A percentile compares a stretch with the other conserved stretches of the same genome.
Evolutionary conservation across 2,329 filamentous ascomycete genomes (phyloP).

Genomic region (Colletotrichum aenigma): DNA sequence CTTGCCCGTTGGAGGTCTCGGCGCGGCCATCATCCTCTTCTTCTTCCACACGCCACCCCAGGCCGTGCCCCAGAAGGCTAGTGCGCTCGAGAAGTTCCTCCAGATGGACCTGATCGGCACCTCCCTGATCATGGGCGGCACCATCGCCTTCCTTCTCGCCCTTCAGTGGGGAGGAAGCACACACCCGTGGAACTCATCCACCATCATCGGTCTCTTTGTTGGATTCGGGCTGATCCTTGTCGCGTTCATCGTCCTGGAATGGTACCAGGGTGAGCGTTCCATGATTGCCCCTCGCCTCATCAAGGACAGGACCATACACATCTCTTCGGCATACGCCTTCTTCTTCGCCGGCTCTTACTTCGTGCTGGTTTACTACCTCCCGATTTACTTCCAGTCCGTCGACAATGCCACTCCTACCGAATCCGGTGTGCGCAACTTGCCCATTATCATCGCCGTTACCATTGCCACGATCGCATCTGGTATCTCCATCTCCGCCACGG

Average conservation of each 20-base stretch:
- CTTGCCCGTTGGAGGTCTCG: conserved; percentile 39
- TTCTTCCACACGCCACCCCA: conserved; percentile 46
- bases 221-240: conserved; percentile 37
- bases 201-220: conserved; percentile 47
- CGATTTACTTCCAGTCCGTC: conserved; percentile 51
- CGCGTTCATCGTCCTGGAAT: conserved; percentile 41
- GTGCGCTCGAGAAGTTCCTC: conserved; percentile 46
- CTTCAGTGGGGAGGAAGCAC: conserved; percentile 52
- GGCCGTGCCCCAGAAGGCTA: conserved; percentile 38
- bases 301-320: conserved; percentile 39
- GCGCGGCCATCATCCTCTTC: conserved; percentile 37
- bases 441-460: conserved; percentile 47
- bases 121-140: conserved; percentile 46
- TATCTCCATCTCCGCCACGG: conserved; percentile 39
- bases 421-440: conserved; percentile 49
- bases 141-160: conserved; percentile 48
- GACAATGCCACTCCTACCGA: conserved; percentile 41
- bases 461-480: conserved; percentile 44
- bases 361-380: conserved; percentile 50
- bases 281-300: conserved; percentile 45
- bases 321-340: conserved; percentile 44
- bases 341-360: conserved; percentile 48
- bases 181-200: conserved; percentile 44
- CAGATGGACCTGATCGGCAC: conserved; percentile 54
- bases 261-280: conserved; percentile 47